phyloP scores from a whole-genome alignment of 306 rosid species.

The Carpinus viminea region DNA sequence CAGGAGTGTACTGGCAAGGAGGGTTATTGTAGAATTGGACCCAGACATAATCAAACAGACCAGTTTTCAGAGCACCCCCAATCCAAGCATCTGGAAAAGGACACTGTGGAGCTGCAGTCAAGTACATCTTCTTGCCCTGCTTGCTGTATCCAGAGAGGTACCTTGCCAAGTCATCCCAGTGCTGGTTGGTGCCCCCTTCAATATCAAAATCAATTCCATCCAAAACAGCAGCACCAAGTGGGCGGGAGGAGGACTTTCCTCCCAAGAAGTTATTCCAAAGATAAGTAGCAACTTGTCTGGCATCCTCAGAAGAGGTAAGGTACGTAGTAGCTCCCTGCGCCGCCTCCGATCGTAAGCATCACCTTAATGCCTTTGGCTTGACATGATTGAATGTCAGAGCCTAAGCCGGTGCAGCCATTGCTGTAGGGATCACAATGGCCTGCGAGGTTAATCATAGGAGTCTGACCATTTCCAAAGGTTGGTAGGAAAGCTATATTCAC shows the following conservation, averaged over 20 bases:
- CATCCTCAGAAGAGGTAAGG: conserved; percentile 17
- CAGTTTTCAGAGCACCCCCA: conserved; percentile 2
- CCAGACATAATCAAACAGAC: conserved; percentile 24
- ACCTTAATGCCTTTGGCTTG: conserved; percentile 23
- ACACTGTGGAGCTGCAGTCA: conserved; percentile 25
- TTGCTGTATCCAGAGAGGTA: background rate
- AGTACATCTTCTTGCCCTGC: conserved; percentile 19
- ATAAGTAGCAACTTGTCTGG: conserved; percentile 8
- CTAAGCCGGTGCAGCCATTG: conserved; percentile 3
- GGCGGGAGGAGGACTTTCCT: conserved; percentile 18
- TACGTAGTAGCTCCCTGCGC: background rate
- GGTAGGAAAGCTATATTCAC: conserved; percentile 23
- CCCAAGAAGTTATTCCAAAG: conserved; percentile 28
- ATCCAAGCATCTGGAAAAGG: background rate
- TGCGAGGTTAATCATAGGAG: background rate
- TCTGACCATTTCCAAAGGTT: conserved; percentile 11
- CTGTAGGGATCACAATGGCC: conserved; percentile 3
- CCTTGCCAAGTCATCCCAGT: conserved; percentile 9
- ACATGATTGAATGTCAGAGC: conserved; percentile 16
- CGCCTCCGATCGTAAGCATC: conserved; percentile 24
- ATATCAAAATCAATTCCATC: conserved; percentile 28
- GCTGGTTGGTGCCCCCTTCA: conserved; percentile 6
- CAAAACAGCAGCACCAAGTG: conserved; percentile 5
- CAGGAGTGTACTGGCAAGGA: conserved; percentile 8
- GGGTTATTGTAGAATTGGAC: conserved; percentile 17